Evolutionary conservation across 164 flowering plant genomes (phyloP), one percentile per base, ranked within the genome.

Genomic region (Stephania japonica): DNA sequence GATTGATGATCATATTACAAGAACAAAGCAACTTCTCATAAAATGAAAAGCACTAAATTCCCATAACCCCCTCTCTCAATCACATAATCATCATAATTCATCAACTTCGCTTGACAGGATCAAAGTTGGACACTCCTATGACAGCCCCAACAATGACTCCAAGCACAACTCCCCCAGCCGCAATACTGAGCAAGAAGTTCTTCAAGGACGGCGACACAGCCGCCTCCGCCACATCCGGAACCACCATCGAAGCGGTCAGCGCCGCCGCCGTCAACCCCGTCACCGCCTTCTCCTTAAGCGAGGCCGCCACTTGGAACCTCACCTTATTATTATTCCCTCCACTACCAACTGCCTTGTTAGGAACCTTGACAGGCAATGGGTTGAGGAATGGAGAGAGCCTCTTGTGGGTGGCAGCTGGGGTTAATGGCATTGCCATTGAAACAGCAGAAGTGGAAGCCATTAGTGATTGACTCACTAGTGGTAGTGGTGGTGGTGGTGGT

Each of bases 131-230:
- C 42, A 92, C 93, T 32, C 87, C 95, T 21, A 91, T 69, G 3
- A 91, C 87, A n/a, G 90, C 93, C 7, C 93, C 93, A 7, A 89
- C 50, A 24, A 90, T 47, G 7, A 61, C 93, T 19, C 23, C 78
- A 5, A 88, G 80, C 67, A 89, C 95, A 26, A 87, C 87, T 4
- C 97, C 95, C 4, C 93, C 97, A 3, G 95, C 88, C 0, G 42
- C 86, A 72, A 92, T 90, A 81, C 93, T 90, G 67, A 89, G 88
- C 94, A 92, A 82, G 86, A 90, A 90, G 83, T 90, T 92, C 86
- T 88, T 88, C 67, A 90, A 86, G 12, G 95, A 90, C 6, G 95
- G 90, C 4, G 95, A 78, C 11, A 89, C 69, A 1, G 86, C 89
- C 6, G 86, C 70, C 24, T 69, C 87, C 2, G 91, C 95, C 43